Conservation (phyloP, 192 early-diverging fungal genomes). For the Backusella circina region DNA sequence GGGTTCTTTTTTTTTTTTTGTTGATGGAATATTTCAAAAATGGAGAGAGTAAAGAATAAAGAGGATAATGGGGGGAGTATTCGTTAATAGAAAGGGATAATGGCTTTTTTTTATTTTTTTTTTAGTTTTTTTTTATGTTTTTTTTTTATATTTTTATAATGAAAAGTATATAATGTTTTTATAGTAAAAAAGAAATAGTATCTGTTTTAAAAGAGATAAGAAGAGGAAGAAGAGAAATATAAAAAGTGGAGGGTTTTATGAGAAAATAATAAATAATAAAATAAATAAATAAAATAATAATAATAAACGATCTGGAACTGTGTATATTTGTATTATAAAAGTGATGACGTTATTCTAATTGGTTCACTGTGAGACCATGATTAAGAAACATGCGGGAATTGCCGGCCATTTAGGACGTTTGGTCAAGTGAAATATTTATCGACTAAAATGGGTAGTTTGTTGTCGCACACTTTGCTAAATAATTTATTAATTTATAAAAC, state of each 20-base stretch:
- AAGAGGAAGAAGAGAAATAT: background rate
- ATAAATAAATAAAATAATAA: background rate
- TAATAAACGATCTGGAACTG: background rate
- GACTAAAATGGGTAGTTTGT: background rate
- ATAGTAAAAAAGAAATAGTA: background rate
- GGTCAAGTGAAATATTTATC: background rate
- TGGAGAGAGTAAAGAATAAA: background rate
- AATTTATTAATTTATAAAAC: background rate
- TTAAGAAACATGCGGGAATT: background rate
- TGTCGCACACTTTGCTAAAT: background rate
- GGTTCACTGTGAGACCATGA: background rate
- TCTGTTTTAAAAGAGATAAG: background rate
- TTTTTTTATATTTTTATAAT: background rate
- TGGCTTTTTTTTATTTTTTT: background rate
- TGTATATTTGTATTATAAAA: background rate
- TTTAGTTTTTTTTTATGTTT: background rate
- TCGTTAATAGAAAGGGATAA: background rate
- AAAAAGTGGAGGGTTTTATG: slow-evolving; percentile 1
- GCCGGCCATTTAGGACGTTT: background rate
- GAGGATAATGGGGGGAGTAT: background rate
- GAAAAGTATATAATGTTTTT: too few species aligned
- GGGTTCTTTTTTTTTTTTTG: background rate
- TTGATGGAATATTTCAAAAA: background rate
- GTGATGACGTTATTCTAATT: background rate
- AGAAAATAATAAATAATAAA: background rate